Evolutionary conservation across 2,329 filamentous ascomycete species (phyloP).

Genomic region (Pleomassaria siparia): DNA sequence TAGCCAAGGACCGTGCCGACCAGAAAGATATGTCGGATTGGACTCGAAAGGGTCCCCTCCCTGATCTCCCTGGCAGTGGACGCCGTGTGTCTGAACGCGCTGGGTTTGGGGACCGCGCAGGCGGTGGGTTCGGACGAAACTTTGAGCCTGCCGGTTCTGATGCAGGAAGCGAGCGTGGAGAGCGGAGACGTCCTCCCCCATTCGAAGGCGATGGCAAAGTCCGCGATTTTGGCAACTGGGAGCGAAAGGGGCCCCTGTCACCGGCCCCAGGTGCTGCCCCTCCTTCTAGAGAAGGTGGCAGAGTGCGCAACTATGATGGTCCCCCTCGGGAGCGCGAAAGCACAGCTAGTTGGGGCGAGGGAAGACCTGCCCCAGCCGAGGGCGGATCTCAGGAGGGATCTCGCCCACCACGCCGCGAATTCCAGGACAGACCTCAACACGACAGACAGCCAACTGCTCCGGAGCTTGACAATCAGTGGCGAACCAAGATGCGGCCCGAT

Average conservation of each 20-base stretch:
- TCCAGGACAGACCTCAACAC: slow-evolving; percentile 64
- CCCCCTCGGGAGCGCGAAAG: slow-evolving; percentile 49
- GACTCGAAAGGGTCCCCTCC: slow-evolving; percentile 88
- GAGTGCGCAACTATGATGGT: slow-evolving; percentile 55
- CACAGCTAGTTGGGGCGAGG: slow-evolving; percentile 65
- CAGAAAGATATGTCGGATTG: slow-evolving; percentile 83
- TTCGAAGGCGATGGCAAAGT: slow-evolving; percentile 71
- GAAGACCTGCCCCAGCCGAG: slow-evolving; percentile 1
- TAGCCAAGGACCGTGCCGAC: slow-evolving; percentile 85
- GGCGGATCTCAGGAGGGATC: slow-evolving; percentile 72
- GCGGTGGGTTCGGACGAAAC: slow-evolving; percentile 49
- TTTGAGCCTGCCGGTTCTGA: slow-evolving; percentile 56
- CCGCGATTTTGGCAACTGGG: slow-evolving; percentile 87
- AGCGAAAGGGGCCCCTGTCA: slow-evolving; percentile 88
- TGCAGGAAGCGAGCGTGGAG: slow-evolving; percentile 63
- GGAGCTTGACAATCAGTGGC: slow-evolving; percentile 93
- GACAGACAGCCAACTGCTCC: slow-evolving; percentile 81
- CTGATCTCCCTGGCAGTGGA: slow-evolving; percentile 65
- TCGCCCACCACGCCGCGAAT: slow-evolving; percentile 74
- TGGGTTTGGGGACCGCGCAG: slow-evolving; percentile 2
- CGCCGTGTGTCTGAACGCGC: slow-evolving; percentile 55
- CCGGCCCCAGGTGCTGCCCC: slow-evolving; percentile 52
- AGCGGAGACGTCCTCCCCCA: slow-evolving; percentile 65
- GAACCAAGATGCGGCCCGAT: slow-evolving; percentile 87
- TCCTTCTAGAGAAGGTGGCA: slow-evolving; percentile 58